Percentiles rank a stretch among this genome's conserved stretches.
Conservation (phyloP, 306 rosid genomes). For the Sesbania bispinosa region DNA sequence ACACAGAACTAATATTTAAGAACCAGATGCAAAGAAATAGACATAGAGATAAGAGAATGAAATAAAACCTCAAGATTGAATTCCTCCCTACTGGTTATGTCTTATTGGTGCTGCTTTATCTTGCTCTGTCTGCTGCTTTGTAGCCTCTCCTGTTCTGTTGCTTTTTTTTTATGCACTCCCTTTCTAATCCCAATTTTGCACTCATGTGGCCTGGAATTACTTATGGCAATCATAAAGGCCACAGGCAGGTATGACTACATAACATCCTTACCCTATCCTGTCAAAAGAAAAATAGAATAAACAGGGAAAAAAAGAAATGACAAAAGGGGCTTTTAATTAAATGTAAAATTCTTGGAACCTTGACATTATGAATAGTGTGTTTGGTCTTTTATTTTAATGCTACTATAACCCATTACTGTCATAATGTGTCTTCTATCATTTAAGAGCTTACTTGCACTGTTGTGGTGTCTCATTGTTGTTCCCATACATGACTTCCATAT, state of each 20-base stretch:
- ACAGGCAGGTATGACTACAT: conserved; percentile 57
- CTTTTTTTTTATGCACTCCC: too few relatives aligned
- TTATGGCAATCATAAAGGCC: conserved; percentile 58
- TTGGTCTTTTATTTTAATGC: conserved; percentile 4
- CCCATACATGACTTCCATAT: too few relatives aligned
- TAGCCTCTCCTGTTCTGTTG: too few relatives aligned
- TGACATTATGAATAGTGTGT: not conserved
- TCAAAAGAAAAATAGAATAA: not conserved
- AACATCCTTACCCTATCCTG: conserved; percentile 9
- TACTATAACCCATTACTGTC: not conserved
- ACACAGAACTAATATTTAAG: too few relatives aligned
- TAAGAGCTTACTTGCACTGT: not conserved
- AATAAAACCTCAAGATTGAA: too few relatives aligned
- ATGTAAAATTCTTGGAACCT: conserved; percentile 5
- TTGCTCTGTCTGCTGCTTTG: too few relatives aligned
- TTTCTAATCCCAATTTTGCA: conserved; percentile 86
- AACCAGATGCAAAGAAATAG: too few relatives aligned
- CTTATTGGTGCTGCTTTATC: too few relatives aligned
- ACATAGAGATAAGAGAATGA: too few relatives aligned
- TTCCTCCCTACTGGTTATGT: too few relatives aligned
- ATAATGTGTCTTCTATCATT: conserved; percentile 2
- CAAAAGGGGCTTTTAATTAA: not conserved
- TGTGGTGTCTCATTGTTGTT: not conserved
- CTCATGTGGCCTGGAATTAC: conserved; percentile 63
- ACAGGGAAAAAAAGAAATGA: not conserved